Conservation (phyloP, 1,284 basidiomycete genomes). For the Ustilago trichophora region DNA sequence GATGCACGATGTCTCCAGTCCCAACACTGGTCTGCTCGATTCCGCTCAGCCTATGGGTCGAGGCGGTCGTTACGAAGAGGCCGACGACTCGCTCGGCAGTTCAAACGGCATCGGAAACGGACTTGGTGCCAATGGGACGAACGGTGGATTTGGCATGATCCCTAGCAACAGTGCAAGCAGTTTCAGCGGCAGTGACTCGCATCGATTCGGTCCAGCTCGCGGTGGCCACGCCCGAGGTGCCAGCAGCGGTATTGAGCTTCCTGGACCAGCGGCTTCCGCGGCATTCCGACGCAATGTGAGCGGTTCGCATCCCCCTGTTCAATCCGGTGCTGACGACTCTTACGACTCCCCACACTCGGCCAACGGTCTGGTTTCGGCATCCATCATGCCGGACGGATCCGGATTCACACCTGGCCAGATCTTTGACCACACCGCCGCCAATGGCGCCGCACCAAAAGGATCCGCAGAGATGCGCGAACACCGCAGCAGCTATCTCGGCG, state of each 20-base stretch:
- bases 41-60: slow-evolving; percentile 46
- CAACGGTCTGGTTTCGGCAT: neutral
- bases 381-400: slow-evolving; percentile 39
- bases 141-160: slow-evolving; percentile 29
- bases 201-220: slow-evolving; percentile 15
- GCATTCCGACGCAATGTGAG: slow-evolving; percentile 46
- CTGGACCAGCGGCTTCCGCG: slow-evolving; percentile 37
- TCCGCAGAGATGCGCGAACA: slow-evolving; percentile 23
- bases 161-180: slow-evolving; percentile 31
- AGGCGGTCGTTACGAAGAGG: slow-evolving; percentile 41
- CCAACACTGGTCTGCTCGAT: slow-evolving; percentile 32
- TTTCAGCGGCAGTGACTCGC: slow-evolving; percentile 24
- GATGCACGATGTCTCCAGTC: slow-evolving; percentile 34
- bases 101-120: slow-evolving; percentile 14
- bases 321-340: slow-evolving; percentile 11
- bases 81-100: slow-evolving; percentile 30
- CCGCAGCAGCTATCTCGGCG: slow-evolving; percentile 14
- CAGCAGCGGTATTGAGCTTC: slow-evolving; percentile 45
- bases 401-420: slow-evolving; percentile 44
- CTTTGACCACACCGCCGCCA: slow-evolving; percentile 34
- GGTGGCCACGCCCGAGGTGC: slow-evolving; percentile 37
- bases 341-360: slow-evolving; percentile 29
- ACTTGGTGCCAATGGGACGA: neutral
- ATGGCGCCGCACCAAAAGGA: slow-evolving; percentile 22
- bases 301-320: slow-evolving; percentile 41